Conservation (phyloP, 345 rosid species). For the Eucalyptus erythrocorys region DNA sequence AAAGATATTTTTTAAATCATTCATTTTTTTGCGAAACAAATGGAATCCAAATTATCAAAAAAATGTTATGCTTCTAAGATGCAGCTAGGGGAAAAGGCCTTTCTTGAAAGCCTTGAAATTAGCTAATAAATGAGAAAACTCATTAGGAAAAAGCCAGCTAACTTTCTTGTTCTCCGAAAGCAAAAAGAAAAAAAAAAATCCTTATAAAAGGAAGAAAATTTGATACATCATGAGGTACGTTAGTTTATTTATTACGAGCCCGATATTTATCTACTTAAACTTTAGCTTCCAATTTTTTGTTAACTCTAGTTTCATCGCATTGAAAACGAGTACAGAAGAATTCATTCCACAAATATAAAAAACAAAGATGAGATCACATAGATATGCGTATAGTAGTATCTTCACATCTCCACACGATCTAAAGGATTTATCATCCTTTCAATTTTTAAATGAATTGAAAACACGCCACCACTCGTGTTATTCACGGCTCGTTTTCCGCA, state of each 20-base stretch:
- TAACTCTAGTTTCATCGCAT: no score
- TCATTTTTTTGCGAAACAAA: no score
- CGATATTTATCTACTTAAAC: no score
- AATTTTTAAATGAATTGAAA: no score
- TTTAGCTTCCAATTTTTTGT: no score
- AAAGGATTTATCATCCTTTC: no score
- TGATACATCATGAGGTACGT: no score
- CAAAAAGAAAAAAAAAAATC: no score
- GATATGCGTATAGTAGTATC: not conserved
- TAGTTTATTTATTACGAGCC: no score
- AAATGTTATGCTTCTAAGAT: not conserved
- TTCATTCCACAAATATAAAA: no score
- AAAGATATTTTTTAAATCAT: not conserved
- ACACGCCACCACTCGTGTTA: not conserved
- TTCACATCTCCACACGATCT: not conserved
- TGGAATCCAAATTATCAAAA: not conserved
- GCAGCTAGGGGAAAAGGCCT: not conserved
- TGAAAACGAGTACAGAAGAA: no score
- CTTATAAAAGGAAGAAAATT: no score
- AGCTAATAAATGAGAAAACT: not conserved
- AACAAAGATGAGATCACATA: not conserved
- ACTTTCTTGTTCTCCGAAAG: not conserved
- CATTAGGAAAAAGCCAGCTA: not conserved
- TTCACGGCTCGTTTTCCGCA: not conserved
- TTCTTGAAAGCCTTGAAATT: not conserved